Evolutionary conservation across 805 yeast genomes (phyloP), one percentile per base, ranked within the genome.

Genomic region (Komagataella mondaviorum): DNA sequence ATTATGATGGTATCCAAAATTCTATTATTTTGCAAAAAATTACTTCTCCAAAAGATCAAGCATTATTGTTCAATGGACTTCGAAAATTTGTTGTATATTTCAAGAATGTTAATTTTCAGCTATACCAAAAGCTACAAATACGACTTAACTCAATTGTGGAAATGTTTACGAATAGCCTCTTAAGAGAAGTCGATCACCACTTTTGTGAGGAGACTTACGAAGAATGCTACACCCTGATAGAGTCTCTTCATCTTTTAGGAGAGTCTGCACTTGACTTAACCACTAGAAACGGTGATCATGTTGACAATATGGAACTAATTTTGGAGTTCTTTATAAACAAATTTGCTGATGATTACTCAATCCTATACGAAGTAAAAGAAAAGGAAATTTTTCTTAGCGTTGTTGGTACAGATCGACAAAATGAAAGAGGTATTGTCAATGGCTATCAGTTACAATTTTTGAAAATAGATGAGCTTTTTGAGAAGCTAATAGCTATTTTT

Each of bases 81-180:
- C 49, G 58, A 30, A 55, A 53, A 44, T 63, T 67, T 43, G 45
- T 66, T 17, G 57, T 54, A 6, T 39, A 67, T 8, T 65, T 55
- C 53, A 51, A 57, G 47, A 30, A 52, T 6, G 54, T 53, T 20
- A 47, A 51, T 4, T 52, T 55, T n/a, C 18, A 36, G 46, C 16
- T 36, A 22, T 67, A 59, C 49, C 51, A 59, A 14, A 64, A 55
- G 45, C 59, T 66, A 61, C 46, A 57, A 1, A 58, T 68, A 3
- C 56, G 78, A 53, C 64, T 84, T 48, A 73, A 72, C 44, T 71
- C 84, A 3, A 69, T 82, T 10, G 63, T 80, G 44, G 91, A 84
- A 58, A 69, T 86, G 17, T 86, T 88, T 60, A 83, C 84, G 45
- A 83, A 76, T 60, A 86, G 93, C 0, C 72, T 85, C 6, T 62